Base-by-base conservation (phyloP, 1,284 basidiomycete genomes). In the Peniophora sp. region DNA sequence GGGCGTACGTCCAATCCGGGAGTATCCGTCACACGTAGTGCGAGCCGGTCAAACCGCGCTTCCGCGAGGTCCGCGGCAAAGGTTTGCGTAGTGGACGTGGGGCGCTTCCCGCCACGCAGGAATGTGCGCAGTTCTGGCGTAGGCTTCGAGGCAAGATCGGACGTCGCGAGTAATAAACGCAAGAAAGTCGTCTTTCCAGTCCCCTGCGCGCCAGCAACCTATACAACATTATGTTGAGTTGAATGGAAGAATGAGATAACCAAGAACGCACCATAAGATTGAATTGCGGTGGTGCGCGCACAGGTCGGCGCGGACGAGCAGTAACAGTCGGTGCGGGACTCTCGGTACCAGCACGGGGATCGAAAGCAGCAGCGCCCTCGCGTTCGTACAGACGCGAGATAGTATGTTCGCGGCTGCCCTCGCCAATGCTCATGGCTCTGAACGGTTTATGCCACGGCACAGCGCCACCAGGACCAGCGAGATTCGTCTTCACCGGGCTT, bases 371-470 rank as follows among this genome's bases (percentile, higher is more conserved):
- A 3, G 83, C 80, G 12, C 79, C 75, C 52, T 69, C 70, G 17
- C 78, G 71, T 77, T 78, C 82, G 59, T 87, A 89, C 61, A 88
- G 61, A 8, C 81, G 74, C 39, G 84, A 85, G 52, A 89, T 89
- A 46, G 77, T 65, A n/a, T n/a, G 16, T 20, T 17, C 19, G 44
- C 65, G 69, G 47, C 69, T 69, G 50, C 68, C 53, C 35, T 57
- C 54, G 24, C 51, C 69, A 19, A 58, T 62, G 55, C 71, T 72
- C 70, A 73, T 65, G 65, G 68, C 67, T 62, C 81, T 77, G 74
- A 85, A 86, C 50, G 85, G 86, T 77, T 85, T 86, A 66, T 89
- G 85, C 74, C 89, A 89, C 57, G 81, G 75, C 64, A 85, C 82
- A 61, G 80, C 71, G 6, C n/a, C n/a, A 63, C 66, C 63, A 56